Evolutionary conservation across 2,329 filamentous ascomycete species (phyloP), one percentile per base, ranked within the genome.

Genomic region (Colletotrichum spaethianum): DNA sequence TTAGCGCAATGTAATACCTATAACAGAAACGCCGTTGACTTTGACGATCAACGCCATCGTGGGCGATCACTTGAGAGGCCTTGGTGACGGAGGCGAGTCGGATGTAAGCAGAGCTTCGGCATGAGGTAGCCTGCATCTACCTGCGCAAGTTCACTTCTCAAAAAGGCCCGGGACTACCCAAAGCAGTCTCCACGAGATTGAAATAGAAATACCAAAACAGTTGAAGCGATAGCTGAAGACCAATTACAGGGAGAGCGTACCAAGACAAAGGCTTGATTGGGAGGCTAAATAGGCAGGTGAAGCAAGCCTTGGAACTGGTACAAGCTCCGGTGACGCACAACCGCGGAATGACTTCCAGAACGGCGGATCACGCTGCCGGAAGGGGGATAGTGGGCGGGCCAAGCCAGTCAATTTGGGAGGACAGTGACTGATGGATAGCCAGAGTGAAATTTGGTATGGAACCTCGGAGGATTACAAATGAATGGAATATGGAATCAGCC

Each of bases 221-320:
- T 16, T 9, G 20, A 59, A 46, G 18, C 36, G 59, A 33, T 2
- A 5, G 2, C n/a, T 36, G 20, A 33, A 40, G 38, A 53, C 20
- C 23, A 33, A 2, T 16, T 28, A 14, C 12, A 26, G 26, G 38
- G 28, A 42, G 18, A 66, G 4, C 12, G 63, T 1, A 3, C 1
- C 33, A 36, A 26, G 26, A 14, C 42, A 26, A 23, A 20, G 6
- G 20, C 40, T 40, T 55, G 44, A 63, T 59, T 63, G 36, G 52
- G 44, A 53, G 63, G 63, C 50, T 67, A 44, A 67, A 59, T 23
- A 38, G 40, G 26, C 31, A 48, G 50, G 26, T 33, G 5, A 33
- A 36, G 26, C 31, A 12, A 28, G 31, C 26, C n/a, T 33, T 50
- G 26, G 23, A 23, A 7, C 33, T 7, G 3, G 18, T 6, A n/a